Base-by-base conservation (phyloP, 192 early-diverging fungal species). In the Coemansia sp. region DNA sequence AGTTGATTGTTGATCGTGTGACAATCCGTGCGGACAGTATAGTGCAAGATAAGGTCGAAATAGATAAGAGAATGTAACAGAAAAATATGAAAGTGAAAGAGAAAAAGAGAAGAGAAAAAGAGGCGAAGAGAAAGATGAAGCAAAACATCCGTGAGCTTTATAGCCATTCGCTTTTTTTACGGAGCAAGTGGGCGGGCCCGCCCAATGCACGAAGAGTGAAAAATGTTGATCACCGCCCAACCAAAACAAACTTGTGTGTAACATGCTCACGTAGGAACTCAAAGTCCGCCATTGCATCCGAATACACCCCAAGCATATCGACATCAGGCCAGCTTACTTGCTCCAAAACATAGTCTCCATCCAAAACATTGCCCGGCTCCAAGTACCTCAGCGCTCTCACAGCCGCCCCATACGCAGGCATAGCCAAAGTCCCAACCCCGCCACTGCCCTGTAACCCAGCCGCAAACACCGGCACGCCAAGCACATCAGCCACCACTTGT, bases 401-500 rank as follows among this genome's bases (percentile, higher is more conserved):
- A 2, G 78, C 78, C 14, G 69, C 78, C 31, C 78, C 78, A 53
- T 72, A 72, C 7, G 78, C 78, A 8, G 78, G 78, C 78, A 80
- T 80, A 14, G 78, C 73, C 23, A 64, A 66, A 11, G 62, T 67
- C 59, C 48, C 59, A 8, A 45, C 62, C 27, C 44, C 59, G 5
- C 17, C 29, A 3, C 59, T 10, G 4, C 14, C 25, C 23, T 63
- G 65, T 12, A 63, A 44, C 14, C 69, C 63, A 21, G 63, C 59
- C 11, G 70, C 85, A 63, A 86, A 86, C 7, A 93, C 91, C 1
- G 81, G 73, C 4, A 88, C 77, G 0, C 90, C 89, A 79, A 95
- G 87, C n/a, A 94, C 87, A 69, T 93, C 84, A 0, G 91, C 84
- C 6, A 93, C 67, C 1, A 90, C 67, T 46, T 89, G 85, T 25